Base-by-base conservation (phyloP, 108 stramenopile genomes). In the Ochromonas danica region DNA sequence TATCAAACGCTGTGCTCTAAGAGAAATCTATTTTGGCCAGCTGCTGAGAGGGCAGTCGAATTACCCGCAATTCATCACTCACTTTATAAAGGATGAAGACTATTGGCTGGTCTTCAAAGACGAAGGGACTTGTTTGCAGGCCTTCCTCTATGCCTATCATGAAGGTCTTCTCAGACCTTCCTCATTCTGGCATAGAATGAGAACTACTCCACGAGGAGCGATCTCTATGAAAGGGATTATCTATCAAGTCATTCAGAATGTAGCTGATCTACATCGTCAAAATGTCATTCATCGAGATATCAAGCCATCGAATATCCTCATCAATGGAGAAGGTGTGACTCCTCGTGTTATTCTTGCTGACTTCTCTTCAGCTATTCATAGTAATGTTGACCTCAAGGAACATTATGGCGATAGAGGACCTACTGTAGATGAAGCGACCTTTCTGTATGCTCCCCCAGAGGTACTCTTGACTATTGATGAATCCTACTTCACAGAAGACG, bases 361-460 rank as follows among this genome's bases (percentile, higher is more conserved):
- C n/a, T 87, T 87, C 45, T 86, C 85, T 28, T 84, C 83, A 36
- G 86, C 86, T 17, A 80, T 87, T 22, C 77, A 86, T 60, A 75
- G 74, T 65, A 72, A 14, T 72, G 1, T 2, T 14, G 2, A 1
- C 3, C 1, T 72, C 38, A 35, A 85, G 1, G 72, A 81, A 30
- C 45, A 85, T 74, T 87, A 81, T 43, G 82, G 85, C 28, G 36
- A 35, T 0, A 51, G 1, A 30, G 86, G 86, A 14, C 86, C 86
- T 27, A 74, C 42, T 43, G 81, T 79, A 43, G 42, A 39, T n/a
- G 86, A 86, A 72, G 80, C 70, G n/a, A 83, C 84, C 33, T 42
- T 85, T 22, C 61, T 83, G 30, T 87, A 87, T 74, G 81, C 81
- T 28, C 86, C 86, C 0, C 86, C 86, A 27, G 86, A 87, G 40